These are phyloP conservation scores for Coemansia sp. DNA, from an alignment of 192 early-diverging fungal genomes.

Conservation along the genomic window DNA sequence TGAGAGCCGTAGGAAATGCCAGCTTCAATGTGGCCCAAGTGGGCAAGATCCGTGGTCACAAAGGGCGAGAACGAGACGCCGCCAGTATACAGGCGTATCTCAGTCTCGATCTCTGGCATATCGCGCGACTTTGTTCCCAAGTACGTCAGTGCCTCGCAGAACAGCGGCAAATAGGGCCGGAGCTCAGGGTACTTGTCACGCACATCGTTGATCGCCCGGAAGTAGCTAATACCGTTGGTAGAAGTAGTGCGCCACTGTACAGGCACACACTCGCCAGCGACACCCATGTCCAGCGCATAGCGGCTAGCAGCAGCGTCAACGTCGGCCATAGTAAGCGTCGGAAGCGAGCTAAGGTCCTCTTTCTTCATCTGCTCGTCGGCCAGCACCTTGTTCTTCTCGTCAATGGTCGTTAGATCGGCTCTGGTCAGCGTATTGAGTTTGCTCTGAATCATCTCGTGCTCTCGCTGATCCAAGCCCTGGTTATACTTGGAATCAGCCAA, in stretches of 20 bases:
- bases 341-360: conserved; percentile 83
- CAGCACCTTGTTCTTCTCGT: conserved; percentile 69
- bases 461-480: conserved; percentile 62
- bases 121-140: conserved; percentile 66
- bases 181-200: conserved; percentile 67
- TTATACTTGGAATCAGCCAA: conserved; percentile 72
- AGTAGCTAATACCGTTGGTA: conserved; percentile 94
- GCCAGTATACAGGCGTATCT: conserved; percentile 83
- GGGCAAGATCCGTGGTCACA: conserved; percentile 67
- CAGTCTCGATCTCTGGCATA: conserved; percentile 86
- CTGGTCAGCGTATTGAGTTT: conserved; percentile 67
- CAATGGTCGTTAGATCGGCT: conserved; percentile 65
- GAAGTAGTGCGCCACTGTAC: conserved; percentile 78
- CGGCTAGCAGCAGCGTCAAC: conserved; percentile 65
- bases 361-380: conserved; percentile 69
- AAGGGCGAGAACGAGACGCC: conserved; percentile 77
- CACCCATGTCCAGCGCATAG: conserved; percentile 58
- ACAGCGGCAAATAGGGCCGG: conserved; percentile 76
- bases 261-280: conserved; percentile 53
- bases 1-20: conserved; percentile 68
- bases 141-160: conserved; percentile 69
- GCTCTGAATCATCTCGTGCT: conserved; percentile 66
- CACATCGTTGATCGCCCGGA: conserved; percentile 72
- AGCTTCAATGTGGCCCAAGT: conserved; percentile 67
- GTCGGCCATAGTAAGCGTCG: conserved; percentile 81